Conservation (phyloP, 768 basidiomycete genomes). For the Naganishia onofrii region DNA sequence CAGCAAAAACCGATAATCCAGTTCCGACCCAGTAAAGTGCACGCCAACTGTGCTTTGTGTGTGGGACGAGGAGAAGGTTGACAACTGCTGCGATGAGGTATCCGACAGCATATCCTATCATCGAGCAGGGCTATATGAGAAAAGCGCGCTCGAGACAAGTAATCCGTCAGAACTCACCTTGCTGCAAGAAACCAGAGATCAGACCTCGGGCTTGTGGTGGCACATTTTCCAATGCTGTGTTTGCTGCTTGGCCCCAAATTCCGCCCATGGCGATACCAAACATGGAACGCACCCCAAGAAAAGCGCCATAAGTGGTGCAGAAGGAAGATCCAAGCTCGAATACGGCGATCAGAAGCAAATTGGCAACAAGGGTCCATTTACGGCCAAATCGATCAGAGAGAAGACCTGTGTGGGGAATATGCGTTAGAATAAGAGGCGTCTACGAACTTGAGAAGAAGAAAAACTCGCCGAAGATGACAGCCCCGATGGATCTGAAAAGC, state of each 20-base stretch:
- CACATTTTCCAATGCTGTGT: constrained; percentile 82
- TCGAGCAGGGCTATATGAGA: background rate
- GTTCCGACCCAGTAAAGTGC: constrained; percentile 76
- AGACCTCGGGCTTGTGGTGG: constrained; percentile 83
- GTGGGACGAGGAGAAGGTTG: constrained; percentile 62
- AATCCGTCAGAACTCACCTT: constrained; percentile 57
- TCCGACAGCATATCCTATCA: constrained; percentile 66
- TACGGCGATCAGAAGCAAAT: constrained; percentile 26
- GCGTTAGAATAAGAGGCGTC: background rate
- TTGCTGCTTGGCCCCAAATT: constrained; percentile 40
- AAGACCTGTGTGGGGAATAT: constrained; percentile 43
- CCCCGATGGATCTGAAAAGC: constrained; percentile 72
- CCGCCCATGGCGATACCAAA: constrained; percentile 61
- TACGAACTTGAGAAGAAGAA: background rate
- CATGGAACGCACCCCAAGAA: constrained; percentile 68
- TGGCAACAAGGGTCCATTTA: constrained; percentile 70
- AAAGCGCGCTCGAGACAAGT: background rate
- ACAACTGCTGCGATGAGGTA: constrained; percentile 76
- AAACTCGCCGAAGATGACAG: constrained; percentile 64
- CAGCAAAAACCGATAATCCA: constrained; percentile 69
- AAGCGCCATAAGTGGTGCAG: constrained; percentile 69
- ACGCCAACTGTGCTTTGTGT: constrained; percentile 63
- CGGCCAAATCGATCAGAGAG: constrained; percentile 85
- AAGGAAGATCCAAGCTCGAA: constrained; percentile 81
- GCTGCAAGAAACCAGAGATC: constrained; percentile 77